These are phyloP conservation scores for Microbotryum intermedium DNA, from an alignment of 1,284 basidiomycete species.

Conservation along the genomic window DNA sequence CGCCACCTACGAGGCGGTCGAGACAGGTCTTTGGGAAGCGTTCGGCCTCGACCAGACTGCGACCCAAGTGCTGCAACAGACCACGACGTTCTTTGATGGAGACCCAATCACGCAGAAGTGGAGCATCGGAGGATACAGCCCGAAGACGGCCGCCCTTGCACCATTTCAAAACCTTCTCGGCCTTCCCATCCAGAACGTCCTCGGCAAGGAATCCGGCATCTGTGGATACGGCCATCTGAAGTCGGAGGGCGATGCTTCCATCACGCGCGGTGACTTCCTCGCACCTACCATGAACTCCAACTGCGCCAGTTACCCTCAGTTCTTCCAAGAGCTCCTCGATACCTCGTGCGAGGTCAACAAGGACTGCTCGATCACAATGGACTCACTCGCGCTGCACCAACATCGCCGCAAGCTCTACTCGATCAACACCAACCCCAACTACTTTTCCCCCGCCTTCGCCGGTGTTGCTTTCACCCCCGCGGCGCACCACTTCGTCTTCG, in stretches of 20 bases:
- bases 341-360: background rate
- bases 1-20: conserved; percentile 1
- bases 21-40: background rate
- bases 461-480: conserved; percentile 3
- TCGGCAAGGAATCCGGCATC: background rate
- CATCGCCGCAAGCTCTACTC: conserved; percentile 1
- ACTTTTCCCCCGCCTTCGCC: background rate
- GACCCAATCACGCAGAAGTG: conserved; percentile 2
- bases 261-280: conserved; percentile 4
- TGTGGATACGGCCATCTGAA: background rate
- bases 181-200: background rate
- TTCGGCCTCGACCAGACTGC: conserved; percentile 3
- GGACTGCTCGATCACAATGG: conserved; percentile 1
- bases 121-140: background rate
- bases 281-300: background rate
- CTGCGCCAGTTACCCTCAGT: background rate
- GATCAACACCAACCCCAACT: conserved; percentile 1
- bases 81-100: background rate
- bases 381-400: background rate
- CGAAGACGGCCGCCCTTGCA: background rate
- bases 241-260: conserved; percentile 2
- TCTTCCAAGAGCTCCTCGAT: background rate
- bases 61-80: conserved; percentile 1
- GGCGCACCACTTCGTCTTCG: conserved; percentile 6
- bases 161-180: background rate